Evolutionary conservation across 2,329 filamentous ascomycete genomes (phyloP).

Genomic region (Diplocarpon rosae): DNA sequence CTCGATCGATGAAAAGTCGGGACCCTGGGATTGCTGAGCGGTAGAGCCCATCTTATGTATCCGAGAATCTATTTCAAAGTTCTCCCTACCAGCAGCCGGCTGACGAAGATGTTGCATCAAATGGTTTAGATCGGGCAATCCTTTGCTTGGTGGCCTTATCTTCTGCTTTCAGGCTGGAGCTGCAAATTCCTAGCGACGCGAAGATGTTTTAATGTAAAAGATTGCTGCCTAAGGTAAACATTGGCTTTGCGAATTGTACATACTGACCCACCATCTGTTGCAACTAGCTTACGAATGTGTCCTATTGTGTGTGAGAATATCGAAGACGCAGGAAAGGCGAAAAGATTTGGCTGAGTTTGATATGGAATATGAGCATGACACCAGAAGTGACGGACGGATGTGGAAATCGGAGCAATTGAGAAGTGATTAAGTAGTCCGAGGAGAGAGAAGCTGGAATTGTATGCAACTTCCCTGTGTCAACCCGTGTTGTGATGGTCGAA

Average conservation of each 20-base stretch:
- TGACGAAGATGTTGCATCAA: constrained; percentile 27
- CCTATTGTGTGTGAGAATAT: constrained; percentile 32
- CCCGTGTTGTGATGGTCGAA: too few species aligned
- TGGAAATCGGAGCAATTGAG: too few species aligned
- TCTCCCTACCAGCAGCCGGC: background rate
- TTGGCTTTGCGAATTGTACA: constrained; percentile 35
- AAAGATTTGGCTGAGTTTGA: constrained; percentile 36
- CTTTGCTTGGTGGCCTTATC: constrained; percentile 26
- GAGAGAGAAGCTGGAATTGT: too few species aligned
- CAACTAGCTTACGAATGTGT: constrained; percentile 35
- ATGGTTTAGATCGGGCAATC: constrained; percentile 35
- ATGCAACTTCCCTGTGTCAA: too few species aligned
- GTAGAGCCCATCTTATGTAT: constrained; percentile 32
- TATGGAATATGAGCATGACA: constrained; percentile 33
- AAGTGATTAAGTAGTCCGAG: too few species aligned
- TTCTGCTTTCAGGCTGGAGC: constrained; percentile 26
- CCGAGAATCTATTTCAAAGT: constrained; percentile 21
- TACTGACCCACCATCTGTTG: constrained; percentile 37
- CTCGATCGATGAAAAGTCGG: too few species aligned
- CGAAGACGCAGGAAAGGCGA: constrained; percentile 28
- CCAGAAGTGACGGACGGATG: constrained; percentile 28
- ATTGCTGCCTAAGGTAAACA: constrained; percentile 33
- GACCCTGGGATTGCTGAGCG: too few species aligned
- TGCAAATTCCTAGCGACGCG: constrained; percentile 19
- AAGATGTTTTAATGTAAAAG: constrained; percentile 30